phyloP scores from a whole-genome alignment of 495 filamentous ascomycete genomes.

The Aspergillus funiculosus region DNA sequence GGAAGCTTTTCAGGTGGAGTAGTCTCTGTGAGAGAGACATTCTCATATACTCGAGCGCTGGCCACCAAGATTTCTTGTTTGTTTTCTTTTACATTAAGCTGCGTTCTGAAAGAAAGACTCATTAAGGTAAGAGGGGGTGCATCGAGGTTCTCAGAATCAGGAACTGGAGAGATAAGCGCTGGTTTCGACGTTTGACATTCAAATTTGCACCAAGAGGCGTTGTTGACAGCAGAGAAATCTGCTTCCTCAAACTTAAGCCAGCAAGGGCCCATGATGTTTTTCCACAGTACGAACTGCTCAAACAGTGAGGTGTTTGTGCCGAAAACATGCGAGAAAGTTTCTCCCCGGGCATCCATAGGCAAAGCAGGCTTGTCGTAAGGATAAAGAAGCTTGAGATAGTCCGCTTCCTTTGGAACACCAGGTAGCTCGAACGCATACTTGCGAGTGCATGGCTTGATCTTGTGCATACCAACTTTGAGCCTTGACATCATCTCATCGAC shows the following conservation, averaged over 20 bases:
- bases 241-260: constrained; percentile 86
- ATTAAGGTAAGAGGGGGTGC: constrained; percentile 86
- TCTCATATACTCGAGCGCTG: constrained; percentile 86
- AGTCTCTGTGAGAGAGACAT: constrained; percentile 80
- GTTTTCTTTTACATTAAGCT: constrained; percentile 86
- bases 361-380: constrained; percentile 74
- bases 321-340: constrained; percentile 93
- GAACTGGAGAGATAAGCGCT: constrained; percentile 59
- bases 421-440: constrained; percentile 96
- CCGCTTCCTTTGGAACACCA: constrained; percentile 76
- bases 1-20: constrained; percentile 82
- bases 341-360: constrained; percentile 64
- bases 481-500: constrained; percentile 79
- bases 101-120: constrained; percentile 84
- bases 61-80: constrained; percentile 92
- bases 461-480: constrained; percentile 77
- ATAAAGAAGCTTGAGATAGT: constrained; percentile 92
- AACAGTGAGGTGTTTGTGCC: constrained; percentile 91
- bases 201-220: constrained; percentile 94
- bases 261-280: constrained; percentile 96
- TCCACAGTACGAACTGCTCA: constrained; percentile 97
- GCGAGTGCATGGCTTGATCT: constrained; percentile 81
- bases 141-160: constrained; percentile 71
- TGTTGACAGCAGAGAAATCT: constrained; percentile 77
- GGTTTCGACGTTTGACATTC: constrained; percentile 79